Conservation (phyloP, 2,329 filamentous ascomycete species). For the Pyrenochaeta sp. region DNA sequence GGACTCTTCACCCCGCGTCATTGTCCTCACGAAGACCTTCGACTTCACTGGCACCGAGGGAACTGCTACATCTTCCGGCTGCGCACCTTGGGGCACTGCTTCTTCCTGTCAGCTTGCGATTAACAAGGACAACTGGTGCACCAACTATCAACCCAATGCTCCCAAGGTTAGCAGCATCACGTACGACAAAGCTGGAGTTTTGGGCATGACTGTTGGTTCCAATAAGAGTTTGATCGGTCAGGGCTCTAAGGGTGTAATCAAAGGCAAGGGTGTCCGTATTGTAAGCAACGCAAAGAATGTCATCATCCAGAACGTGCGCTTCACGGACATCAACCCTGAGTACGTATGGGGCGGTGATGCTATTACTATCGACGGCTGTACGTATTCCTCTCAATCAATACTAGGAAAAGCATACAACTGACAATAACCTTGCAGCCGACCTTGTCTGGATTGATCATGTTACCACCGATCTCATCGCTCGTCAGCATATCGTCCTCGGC, state of each 20-base stretch:
- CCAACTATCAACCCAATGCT: constrained; percentile 65
- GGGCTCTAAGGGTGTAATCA: constrained; percentile 63
- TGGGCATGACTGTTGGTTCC: constrained; percentile 62
- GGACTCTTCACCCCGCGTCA: constrained; percentile 63
- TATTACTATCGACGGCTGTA: constrained; percentile 42
- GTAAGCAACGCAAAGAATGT: constrained; percentile 58
- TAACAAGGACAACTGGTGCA: constrained; percentile 64
- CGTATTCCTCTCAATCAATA: constrained; percentile 10
- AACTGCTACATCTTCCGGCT: constrained; percentile 61
- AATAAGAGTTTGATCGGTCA: constrained; percentile 67
- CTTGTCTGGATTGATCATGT: constrained; percentile 39
- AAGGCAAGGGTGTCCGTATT: constrained; percentile 65
- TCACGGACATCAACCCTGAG: constrained; percentile 54
- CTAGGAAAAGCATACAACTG: background rate
- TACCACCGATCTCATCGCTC: constrained; percentile 65
- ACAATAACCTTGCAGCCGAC: constrained; percentile 15
- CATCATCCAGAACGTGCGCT: constrained; percentile 57
- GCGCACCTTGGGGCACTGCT: constrained; percentile 61
- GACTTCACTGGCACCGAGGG: constrained; percentile 67
- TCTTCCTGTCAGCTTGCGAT: constrained; percentile 68
- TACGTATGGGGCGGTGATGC: constrained; percentile 50
- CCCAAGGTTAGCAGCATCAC: constrained; percentile 54
- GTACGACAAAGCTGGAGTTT: constrained; percentile 62
- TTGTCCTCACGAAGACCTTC: constrained; percentile 65
- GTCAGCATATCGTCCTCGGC: constrained; percentile 69